Base-by-base conservation (phyloP, 345 rosid genomes). In the Cochlearia excelsa region DNA sequence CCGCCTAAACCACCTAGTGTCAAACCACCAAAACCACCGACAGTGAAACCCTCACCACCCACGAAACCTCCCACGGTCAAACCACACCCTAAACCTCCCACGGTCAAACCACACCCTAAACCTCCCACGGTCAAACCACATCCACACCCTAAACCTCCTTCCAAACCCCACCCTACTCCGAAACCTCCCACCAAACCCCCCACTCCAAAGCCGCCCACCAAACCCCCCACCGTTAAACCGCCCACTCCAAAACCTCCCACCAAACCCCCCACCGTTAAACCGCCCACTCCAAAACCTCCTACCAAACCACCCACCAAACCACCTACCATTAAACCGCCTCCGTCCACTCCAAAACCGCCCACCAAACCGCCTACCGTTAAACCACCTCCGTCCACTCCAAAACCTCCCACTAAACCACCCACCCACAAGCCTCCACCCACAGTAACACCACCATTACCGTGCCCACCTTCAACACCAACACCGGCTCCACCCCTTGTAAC, bases 311-410 rank as follows among this genome's bases (percentile, higher is more conserved):
- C 1, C 27, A 16, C 23, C 23, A 16, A 16, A 16, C 23, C 23
- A 16, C 23, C 23, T 16, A 6, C 42, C 34, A 35, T 66, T 6
- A 57, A 53, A 51, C 55, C 54, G 3, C 80, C 81, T 3, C 80
- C 52, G 1, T 11, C 38, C 9, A 50, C 57, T 8, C 41, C 57
- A 0, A 55, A 55, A 55, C 59, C 59, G 2, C 59, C 59, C 0
- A 51, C 56, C 0, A 52, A 52, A 8, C 70, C 66, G 8, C 57
- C 59, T 5, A 67, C 81, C 1, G n/a, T 56, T 1, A 54, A 65
- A 5, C 76, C 85, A 4, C 59, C 58, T 38, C 57, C 42, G 2
- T 77, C 81, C 11, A 54, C 52, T 27, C 78, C 82, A 3, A 73
- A 57, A 42, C 59, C 59, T 0, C 59, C 47, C n/a, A 41, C 57